phyloP scores from a whole-genome alignment of 495 filamentous ascomycete genomes.

The Durotheca rogersii region DNA sequence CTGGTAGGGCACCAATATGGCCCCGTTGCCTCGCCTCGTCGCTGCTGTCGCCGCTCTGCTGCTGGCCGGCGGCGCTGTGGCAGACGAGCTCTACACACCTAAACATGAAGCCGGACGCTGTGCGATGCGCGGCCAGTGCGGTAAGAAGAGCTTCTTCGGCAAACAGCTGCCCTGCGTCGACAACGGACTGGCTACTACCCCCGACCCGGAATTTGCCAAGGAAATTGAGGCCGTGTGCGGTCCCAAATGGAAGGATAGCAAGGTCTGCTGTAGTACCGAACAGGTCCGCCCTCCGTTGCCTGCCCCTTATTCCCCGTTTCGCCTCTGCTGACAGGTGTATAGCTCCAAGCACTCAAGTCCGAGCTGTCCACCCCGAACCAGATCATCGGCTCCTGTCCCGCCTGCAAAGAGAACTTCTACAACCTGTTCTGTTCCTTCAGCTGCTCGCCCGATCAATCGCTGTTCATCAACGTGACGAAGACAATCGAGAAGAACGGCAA shows the following conservation, averaged over 20 bases:
- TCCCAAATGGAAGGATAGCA: slow-evolving; percentile 73
- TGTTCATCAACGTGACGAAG: slow-evolving; percentile 91
- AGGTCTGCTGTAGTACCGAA: slow-evolving; percentile 80
- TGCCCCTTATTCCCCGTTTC: slow-evolving; percentile 4
- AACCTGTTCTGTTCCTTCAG: slow-evolving; percentile 97
- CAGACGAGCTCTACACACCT: slow-evolving; percentile 46
- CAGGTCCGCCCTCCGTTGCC: slow-evolving; percentile 59
- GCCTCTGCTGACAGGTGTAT: slow-evolving; percentile 32
- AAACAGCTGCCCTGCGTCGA: slow-evolving; percentile 89
- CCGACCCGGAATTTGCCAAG: slow-evolving; percentile 64
- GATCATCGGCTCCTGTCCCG: slow-evolving; percentile 89
- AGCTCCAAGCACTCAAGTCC: slow-evolving; percentile 74
- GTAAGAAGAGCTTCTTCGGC: slow-evolving; percentile 83
- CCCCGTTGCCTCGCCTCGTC: slow-evolving; percentile 38
- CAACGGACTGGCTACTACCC: slow-evolving; percentile 77
- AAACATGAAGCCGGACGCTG: slow-evolving; percentile 89
- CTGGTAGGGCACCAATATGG: slow-evolving; percentile 30
- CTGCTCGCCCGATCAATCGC: slow-evolving; percentile 92
- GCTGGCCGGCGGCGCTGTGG: slow-evolving; percentile 35
- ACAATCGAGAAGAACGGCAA: slow-evolving; percentile 67
- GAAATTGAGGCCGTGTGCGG: slow-evolving; percentile 86
- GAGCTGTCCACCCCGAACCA: slow-evolving; percentile 85
- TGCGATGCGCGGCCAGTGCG: slow-evolving; percentile 87
- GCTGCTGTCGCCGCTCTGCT: slow-evolving; percentile 38
- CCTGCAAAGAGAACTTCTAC: slow-evolving; percentile 96